Conservation (phyloP, 345 rosid species). For the Pistacia integerrima region DNA sequence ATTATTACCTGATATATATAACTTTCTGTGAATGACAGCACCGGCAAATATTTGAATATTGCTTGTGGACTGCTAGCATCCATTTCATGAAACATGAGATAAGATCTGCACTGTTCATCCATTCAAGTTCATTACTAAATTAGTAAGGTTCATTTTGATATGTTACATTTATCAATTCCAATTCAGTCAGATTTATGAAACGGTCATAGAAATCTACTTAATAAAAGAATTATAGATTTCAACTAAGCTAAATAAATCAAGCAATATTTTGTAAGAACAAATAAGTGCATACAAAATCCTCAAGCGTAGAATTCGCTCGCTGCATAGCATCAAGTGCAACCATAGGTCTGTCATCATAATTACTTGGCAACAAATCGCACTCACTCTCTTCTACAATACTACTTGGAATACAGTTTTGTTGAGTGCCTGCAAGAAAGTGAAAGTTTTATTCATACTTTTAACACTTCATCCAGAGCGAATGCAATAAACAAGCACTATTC, state of each 20-base stretch:
- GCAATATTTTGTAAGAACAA: background rate
- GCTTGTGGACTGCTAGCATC: conserved; percentile 56
- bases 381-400: conserved; percentile 18
- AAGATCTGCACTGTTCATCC: conserved; percentile 82
- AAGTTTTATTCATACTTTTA: background rate
- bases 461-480: background rate
- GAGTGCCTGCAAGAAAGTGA: conserved; percentile 22
- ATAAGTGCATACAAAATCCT: conserved; percentile 69
- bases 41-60: conserved; percentile 66
- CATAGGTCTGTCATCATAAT: conserved; percentile 38
- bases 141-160: background rate
- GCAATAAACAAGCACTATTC: background rate
- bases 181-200: background rate
- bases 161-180: background rate
- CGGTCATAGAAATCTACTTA: background rate
- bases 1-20: conserved; percentile 81
- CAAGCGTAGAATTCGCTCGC: conserved; percentile 90
- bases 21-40: conserved; percentile 80
- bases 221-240: background rate
- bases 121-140: background rate
- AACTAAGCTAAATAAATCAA: background rate
- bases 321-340: conserved; percentile 81
- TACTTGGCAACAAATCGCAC: conserved; percentile 10
- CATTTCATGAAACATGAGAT: conserved; percentile 89
- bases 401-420: conserved; percentile 19